phyloP scores from a whole-genome alignment of 495 filamentous ascomycete species.

The Tetracladium setigerum region DNA sequence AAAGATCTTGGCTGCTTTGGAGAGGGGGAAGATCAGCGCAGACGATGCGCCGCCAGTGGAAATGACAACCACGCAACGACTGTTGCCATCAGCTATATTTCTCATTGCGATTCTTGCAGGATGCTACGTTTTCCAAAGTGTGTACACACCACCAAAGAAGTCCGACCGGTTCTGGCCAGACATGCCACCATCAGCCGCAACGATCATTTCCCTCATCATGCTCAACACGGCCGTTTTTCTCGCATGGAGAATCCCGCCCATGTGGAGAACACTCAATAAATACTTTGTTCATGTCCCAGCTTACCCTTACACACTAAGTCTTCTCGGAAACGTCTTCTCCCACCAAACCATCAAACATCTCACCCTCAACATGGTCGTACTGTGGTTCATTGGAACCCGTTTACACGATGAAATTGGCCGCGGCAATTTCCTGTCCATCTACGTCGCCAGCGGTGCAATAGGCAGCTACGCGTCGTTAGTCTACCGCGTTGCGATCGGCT shows the following conservation, averaged over 20 bases:
- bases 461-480: constrained; percentile 58
- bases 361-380: constrained; percentile 56
- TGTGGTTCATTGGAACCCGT: constrained; percentile 41
- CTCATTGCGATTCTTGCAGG: constrained; percentile 41
- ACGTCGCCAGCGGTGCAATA: constrained; percentile 57
- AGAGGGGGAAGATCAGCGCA: constrained; percentile 12
- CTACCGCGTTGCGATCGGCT: constrained; percentile 43
- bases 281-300: constrained; percentile 69
- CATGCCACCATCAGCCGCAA: constrained; percentile 72
- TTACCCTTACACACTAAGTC: constrained; percentile 53
- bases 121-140: constrained; percentile 44
- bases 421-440: constrained; percentile 74
- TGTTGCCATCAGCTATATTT: constrained; percentile 58
- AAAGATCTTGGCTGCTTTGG: constrained; percentile 29
- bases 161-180: constrained; percentile 61
- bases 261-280: constrained; percentile 68
- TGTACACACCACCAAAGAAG: constrained; percentile 55
- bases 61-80: constrained; percentile 45
- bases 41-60: constrained; percentile 28
- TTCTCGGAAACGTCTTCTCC: constrained; percentile 70
- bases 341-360: constrained; percentile 67
- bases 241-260: constrained; percentile 59
- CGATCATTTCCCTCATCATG: constrained; percentile 57
- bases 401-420: constrained; percentile 84
- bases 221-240: constrained; percentile 55